Conservation (phyloP, 148 eudicot species). For the Camellia granthamiana region DNA sequence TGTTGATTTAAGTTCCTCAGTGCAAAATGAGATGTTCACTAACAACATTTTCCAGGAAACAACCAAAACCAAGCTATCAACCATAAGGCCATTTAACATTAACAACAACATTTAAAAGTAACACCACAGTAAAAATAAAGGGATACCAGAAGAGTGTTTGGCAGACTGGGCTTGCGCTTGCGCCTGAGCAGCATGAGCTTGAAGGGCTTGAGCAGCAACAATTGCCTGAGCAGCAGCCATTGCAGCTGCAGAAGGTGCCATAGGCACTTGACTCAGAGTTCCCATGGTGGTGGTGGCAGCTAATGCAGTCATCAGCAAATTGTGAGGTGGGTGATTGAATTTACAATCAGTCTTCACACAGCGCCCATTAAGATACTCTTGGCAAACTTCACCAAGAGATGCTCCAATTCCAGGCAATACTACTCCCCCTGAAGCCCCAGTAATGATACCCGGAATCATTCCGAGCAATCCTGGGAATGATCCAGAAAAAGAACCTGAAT, state of each 20-base stretch:
- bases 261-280: slow-evolving; percentile 84
- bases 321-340: slow-evolving; percentile 87
- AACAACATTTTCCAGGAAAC: neutral
- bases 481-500: slow-evolving; percentile 96
- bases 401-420: slow-evolving; percentile 93
- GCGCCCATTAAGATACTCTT: slow-evolving; percentile 79
- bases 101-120: neutral
- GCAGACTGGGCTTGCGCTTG: slow-evolving; percentile 54
- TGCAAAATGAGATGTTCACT: neutral
- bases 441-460: slow-evolving; percentile 79
- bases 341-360: slow-evolving; percentile 83
- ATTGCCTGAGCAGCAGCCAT: slow-evolving; percentile 99
- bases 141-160: slow-evolving; percentile 59
- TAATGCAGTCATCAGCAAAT: slow-evolving; percentile 72
- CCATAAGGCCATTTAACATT: neutral
- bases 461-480: slow-evolving; percentile 90
- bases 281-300: slow-evolving; percentile 88
- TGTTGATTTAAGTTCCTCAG: neutral
- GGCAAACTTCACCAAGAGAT: slow-evolving; percentile 84
- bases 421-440: slow-evolving; percentile 91
- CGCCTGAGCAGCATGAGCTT: slow-evolving; percentile 86
- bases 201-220: slow-evolving; percentile 95
- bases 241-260: slow-evolving; percentile 99
- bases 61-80: neutral
- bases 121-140: neutral